phyloP scores from a whole-genome alignment of 257 asterid species.

The Marsdenia floribunda region DNA sequence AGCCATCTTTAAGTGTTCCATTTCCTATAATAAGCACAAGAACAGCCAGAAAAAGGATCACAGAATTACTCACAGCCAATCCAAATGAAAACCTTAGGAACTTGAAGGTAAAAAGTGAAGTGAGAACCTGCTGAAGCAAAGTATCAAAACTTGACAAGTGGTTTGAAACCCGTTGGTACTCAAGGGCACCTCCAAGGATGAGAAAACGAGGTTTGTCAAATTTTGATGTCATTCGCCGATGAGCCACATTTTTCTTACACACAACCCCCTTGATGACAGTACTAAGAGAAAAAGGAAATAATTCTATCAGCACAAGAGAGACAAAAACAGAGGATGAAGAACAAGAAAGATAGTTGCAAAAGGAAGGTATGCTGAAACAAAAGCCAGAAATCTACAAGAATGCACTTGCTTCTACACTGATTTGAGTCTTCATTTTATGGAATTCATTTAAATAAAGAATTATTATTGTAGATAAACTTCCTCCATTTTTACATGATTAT shows the following conservation, averaged over 20 bases:
- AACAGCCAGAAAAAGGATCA: neutral
- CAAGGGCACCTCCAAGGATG: slow-evolving; percentile 80
- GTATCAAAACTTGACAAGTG: slow-evolving; percentile 78
- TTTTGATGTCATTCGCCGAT: slow-evolving; percentile 64
- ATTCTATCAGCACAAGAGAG: slow-evolving; percentile 19
- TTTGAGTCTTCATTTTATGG: neutral
- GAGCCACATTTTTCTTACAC: slow-evolving; percentile 83
- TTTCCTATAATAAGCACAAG: slow-evolving; percentile 50
- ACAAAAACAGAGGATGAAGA: neutral
- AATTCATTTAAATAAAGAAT: neutral
- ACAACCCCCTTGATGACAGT: slow-evolving; percentile 67
- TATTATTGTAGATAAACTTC: neutral
- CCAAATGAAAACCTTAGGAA: slow-evolving; percentile 8
- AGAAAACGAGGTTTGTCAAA: slow-evolving; percentile 55
- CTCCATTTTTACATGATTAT: neutral
- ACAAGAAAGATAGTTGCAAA: slow-evolving; percentile 17
- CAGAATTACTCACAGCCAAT: neutral
- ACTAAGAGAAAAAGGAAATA: slow-evolving; percentile 32
- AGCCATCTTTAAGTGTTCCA: slow-evolving; percentile 88
- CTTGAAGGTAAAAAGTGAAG: slow-evolving; percentile 14
- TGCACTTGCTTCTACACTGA: neutral
- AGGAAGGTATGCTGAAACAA: neutral
- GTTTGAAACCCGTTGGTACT: slow-evolving; percentile 74
- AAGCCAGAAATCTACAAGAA: neutral
- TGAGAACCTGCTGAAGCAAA: slow-evolving; percentile 70